Evolutionary conservation across 352 stramenopile genomes (phyloP).

Genomic region (Phytophthora cactorum): DNA sequence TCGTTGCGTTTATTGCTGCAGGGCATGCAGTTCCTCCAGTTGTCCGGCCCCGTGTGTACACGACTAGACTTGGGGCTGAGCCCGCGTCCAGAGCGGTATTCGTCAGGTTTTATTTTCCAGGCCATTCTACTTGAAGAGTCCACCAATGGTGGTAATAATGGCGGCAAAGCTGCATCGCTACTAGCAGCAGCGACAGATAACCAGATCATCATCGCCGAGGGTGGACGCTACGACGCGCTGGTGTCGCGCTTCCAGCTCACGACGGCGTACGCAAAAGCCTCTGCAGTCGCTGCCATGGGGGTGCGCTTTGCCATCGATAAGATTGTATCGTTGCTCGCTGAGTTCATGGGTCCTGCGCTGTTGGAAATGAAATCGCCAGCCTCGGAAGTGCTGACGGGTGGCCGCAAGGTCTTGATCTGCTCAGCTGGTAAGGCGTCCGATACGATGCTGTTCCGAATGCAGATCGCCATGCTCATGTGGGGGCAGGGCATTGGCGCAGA

Average conservation of each 20-base stretch:
- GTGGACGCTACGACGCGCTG: constrained; percentile 82
- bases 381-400: constrained; percentile 44
- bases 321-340: constrained; percentile 77
- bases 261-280: constrained; percentile 74
- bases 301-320: constrained; percentile 89
- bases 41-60: constrained; percentile 65
- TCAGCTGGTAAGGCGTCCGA: constrained; percentile 77
- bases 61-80: constrained; percentile 81
- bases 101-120: constrained; percentile 87
- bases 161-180: constrained; percentile 25
- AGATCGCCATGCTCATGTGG: constrained; percentile 83
- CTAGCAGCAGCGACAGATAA: constrained; percentile 47
- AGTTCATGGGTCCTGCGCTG: constrained; percentile 35
- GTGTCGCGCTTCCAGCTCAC: constrained; percentile 88
- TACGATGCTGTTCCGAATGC: constrained; percentile 78
- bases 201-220: constrained; percentile 80
- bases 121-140: constrained; percentile 62
- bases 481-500: constrained; percentile 72
- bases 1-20: constrained; percentile 73
- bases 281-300: constrained; percentile 76
- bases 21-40: constrained; percentile 69
- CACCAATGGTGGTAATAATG: constrained; percentile 20
- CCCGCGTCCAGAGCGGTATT: constrained; percentile 76
- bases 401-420: constrained; percentile 75
- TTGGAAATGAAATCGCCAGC: constrained; percentile 46